Base-by-base conservation (phyloP, 306 rosid species). In the Alnus glutinosa region DNA sequence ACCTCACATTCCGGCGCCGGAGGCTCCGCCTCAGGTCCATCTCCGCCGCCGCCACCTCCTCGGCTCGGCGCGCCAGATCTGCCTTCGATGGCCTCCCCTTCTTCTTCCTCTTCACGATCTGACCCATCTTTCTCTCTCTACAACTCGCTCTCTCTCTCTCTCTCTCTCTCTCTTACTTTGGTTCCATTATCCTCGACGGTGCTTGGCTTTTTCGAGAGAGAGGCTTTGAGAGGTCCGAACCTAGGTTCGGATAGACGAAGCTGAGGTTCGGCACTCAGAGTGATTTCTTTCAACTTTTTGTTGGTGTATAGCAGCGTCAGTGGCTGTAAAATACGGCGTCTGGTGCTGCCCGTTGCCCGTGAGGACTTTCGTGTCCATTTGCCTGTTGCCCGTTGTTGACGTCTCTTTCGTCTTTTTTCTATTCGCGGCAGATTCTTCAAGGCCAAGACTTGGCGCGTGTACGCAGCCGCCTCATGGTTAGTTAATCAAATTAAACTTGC, bases 51-150 rank as follows among this genome's bases (percentile, higher is more conserved):
- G 88, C 90, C 32, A 87, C 82, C 10, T 85, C 87, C 66, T 77
- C 88, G 72, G 86, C 63, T 9, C 98, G 94, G 58, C 93, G 92
- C 15, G 96, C 99, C 68, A 96, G 99, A 93, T 89, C 98, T 77
- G 97, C 93, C 90, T 96, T 96, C 7, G 99, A 96, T 3, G 99
- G 98, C 10, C 99, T 85, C 0, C 99, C 99, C 37, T 90, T 96
- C 98, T 96, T 96, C 99, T 88, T 96, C 97, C 96, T 86, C 89
- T 88, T 86, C 89, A 89, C 99, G 98, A 96, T 96, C 98, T 96
- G 98, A 85, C 92, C 97, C 99, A 96, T 96, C 87, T 50, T 7
- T 69, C 62, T 36, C 16, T 50, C 23, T 39, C 72, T 75, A 72
- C 49, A 18, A 19, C 74, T 81, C 82, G 78, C 82, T 86, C 85